These are phyloP conservation scores for Castanopsis chinensis DNA, from an alignment of 306 rosid genomes.

Conservation along the genomic window DNA sequence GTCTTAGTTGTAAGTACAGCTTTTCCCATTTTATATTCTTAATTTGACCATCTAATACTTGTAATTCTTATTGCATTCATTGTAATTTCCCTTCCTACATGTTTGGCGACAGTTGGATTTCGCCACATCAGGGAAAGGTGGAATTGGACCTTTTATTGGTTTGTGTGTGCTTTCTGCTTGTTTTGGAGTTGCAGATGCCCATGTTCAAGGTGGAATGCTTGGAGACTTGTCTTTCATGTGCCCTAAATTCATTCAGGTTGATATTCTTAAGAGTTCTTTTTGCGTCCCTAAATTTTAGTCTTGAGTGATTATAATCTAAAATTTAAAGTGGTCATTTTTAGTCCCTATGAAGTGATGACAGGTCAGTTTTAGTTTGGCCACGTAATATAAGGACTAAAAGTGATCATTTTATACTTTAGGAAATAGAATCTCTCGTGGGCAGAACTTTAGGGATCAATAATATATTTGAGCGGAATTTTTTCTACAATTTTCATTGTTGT, in stretches of 20 bases:
- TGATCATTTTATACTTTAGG: too few species aligned
- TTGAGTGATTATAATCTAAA: too few species aligned
- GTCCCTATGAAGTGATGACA: too few species aligned
- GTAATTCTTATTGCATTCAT: background rate
- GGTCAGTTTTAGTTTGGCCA: too few species aligned
- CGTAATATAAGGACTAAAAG: too few species aligned
- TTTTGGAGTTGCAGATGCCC: slow-evolving; percentile 78
- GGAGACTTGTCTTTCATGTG: slow-evolving; percentile 69
- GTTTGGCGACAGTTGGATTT: slow-evolving; percentile 56
- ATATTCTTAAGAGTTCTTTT: background rate
- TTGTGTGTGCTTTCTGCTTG: slow-evolving; percentile 53
- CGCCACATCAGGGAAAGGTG: slow-evolving; percentile 68
- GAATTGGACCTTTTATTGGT: slow-evolving; percentile 53
- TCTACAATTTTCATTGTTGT: background rate
- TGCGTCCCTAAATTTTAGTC: too few species aligned
- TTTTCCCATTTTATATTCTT: background rate
- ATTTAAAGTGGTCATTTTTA: too few species aligned
- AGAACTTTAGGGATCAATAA: too few species aligned
- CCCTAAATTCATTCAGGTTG: slow-evolving; percentile 80
- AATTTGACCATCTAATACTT: background rate
- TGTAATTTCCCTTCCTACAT: background rate
- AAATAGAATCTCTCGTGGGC: too few species aligned
- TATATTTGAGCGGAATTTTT: too few species aligned
- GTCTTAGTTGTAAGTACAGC: slow-evolving; percentile 65
- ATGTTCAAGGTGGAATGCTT: slow-evolving; percentile 77